Percentiles rank a stretch among this genome's conserved stretches.
phyloP scores from a whole-genome alignment of 768 basidiomycete species.

The Auricularia cornea region DNA sequence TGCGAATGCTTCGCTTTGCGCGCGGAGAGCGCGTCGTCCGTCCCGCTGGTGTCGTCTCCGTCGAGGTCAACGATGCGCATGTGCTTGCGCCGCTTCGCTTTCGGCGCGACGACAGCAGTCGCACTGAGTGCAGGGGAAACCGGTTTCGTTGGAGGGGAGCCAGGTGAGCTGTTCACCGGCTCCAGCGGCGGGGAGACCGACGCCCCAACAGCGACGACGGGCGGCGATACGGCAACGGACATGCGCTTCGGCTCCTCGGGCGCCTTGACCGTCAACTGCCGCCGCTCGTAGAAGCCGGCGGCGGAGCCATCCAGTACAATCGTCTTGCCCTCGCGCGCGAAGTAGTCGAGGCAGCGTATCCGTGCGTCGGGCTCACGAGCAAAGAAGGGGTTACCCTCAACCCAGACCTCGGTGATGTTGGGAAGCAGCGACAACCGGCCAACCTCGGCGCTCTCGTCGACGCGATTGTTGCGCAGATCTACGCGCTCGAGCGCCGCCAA shows the following conservation, averaged over 20 bases:
- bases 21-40: constrained; percentile 14
- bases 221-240: constrained; percentile 48
- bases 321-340: constrained; percentile 74
- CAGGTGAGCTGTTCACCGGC: constrained; percentile 2
- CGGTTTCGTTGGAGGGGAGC: constrained; percentile 8
- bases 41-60: constrained; percentile 31
- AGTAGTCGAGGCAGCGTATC: constrained; percentile 71
- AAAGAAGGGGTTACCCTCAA: constrained; percentile 76
- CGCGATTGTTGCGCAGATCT: constrained; percentile 70
- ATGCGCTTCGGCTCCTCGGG: constrained; percentile 43
- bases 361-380: constrained; percentile 66
- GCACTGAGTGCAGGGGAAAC: constrained; percentile 17
- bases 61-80: constrained; percentile 78
- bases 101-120: constrained; percentile 32
- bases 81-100: constrained; percentile 48
- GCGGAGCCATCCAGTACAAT: constrained; percentile 67
- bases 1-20: constrained; percentile 4
- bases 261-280: constrained; percentile 41
- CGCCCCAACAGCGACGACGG: constrained; percentile 48
- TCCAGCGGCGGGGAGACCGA: constrained; percentile 8
- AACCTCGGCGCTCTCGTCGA: constrained; percentile 80
- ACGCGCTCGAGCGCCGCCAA: constrained; percentile 74
- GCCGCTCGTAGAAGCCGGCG: constrained; percentile 66
- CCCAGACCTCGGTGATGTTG: constrained; percentile 70
- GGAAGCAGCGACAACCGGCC: constrained; percentile 75